phyloP scores from a whole-genome alignment of 352 stramenopile species.

The Globisporangium takayamanum region DNA sequence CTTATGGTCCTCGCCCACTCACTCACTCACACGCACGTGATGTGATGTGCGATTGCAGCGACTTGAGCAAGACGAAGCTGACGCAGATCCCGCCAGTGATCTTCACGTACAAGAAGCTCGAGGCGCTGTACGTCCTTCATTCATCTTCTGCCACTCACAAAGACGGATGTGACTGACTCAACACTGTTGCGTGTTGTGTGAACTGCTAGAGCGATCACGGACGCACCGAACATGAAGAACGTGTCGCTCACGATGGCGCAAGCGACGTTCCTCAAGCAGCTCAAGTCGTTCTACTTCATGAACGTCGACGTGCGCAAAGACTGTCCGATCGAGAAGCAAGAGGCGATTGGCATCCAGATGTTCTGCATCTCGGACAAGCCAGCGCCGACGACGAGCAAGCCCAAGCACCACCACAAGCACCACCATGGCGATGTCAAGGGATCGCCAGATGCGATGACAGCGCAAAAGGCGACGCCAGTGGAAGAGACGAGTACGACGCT shows the following conservation, averaged over 20 bases:
- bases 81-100: background rate
- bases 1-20: background rate
- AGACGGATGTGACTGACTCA: background rate
- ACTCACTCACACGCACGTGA: background rate
- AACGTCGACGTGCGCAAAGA: no score
- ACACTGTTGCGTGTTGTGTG: background rate
- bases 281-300: background rate
- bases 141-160: background rate
- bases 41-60: background rate
- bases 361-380: no score
- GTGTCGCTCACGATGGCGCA: background rate
- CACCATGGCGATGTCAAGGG: no score
- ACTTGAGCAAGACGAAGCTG: background rate
- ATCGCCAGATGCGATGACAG: no score
- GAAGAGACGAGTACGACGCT: no score
- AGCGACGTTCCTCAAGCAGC: background rate
- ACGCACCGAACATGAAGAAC: background rate
- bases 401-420: no score
- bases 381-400: no score
- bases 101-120: background rate
- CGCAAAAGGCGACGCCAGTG: no score
- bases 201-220: background rate
- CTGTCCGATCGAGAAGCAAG: no score
- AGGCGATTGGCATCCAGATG: no score
- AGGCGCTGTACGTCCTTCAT: background rate